phyloP scores from a whole-genome alignment of 2,329 filamentous ascomycete species.

The Sclerotinia minor region DNA sequence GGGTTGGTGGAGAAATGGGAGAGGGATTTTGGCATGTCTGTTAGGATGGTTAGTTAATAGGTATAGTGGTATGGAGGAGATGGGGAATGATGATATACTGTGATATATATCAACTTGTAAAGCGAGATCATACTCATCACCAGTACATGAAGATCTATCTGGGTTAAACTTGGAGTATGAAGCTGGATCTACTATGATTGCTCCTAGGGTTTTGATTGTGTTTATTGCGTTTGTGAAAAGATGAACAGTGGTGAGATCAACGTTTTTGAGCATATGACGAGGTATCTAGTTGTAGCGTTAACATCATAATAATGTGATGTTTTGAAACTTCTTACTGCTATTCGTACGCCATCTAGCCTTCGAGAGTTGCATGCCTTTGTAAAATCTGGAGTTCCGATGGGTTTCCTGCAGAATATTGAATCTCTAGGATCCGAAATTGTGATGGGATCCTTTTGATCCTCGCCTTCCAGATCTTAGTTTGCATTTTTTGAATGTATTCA shows the following conservation, averaged over 20 bases:
- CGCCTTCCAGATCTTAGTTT: background rate
- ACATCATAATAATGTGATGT: background rate
- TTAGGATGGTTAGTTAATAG: background rate
- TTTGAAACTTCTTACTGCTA: slow-evolving; percentile 2
- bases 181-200: slow-evolving; percentile 62
- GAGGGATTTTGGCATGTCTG: slow-evolving; percentile 12
- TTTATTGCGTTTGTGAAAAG: slow-evolving; percentile 15
- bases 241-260: background rate
- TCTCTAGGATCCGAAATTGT: slow-evolving; percentile 16
- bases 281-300: slow-evolving; percentile 9
- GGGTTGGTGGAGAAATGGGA: slow-evolving; percentile 19
- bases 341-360: slow-evolving; percentile 10
- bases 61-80: background rate
- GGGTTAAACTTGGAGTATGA: slow-evolving; percentile 52
- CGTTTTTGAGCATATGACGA: slow-evolving; percentile 6
- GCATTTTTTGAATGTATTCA: background rate
- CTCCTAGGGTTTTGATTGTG: slow-evolving; percentile 43
- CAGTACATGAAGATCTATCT: slow-evolving; percentile 42
- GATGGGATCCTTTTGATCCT: slow-evolving; percentile 11
- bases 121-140: slow-evolving; percentile 9
- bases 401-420: background rate
- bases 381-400: background rate
- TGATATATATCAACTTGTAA: slow-evolving; percentile 14
- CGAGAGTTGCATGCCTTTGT: background rate
- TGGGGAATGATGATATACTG: slow-evolving; percentile 1